Base-by-base conservation (phyloP, 768 basidiomycete genomes). In the Boletus tylopilopsis region DNA sequence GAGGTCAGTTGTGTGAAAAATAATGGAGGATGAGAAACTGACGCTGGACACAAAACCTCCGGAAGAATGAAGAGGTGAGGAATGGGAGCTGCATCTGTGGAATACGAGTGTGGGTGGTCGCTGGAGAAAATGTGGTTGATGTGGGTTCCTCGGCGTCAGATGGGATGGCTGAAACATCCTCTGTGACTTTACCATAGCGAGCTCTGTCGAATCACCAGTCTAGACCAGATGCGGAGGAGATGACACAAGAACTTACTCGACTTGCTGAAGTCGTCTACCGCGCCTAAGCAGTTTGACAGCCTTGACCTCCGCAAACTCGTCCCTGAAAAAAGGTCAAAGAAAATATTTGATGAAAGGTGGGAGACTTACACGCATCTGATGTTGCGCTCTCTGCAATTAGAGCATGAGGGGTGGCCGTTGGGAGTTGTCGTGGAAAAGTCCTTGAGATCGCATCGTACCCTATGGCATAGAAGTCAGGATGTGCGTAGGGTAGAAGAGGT, bases 391-490 rank as follows among this genome's bases (percentile, higher is more conserved):
- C 76, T 82, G 69, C 94, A 96, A 65, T 95, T 95, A 8, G 90
- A 88, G 68, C 94, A 96, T 9, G 81, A 76, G 2, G 75, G 70
- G 18, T 61, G 71, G 29, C 57, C 78, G 73, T 57, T 68, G 68
- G 38, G 70, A 66, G 75, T 64, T n/a, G 74, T 65, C 39, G 77
- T 69, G 34, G 81, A 70, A 45, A 85, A 74, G 68, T 94, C 90
- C 66, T 95, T 94, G 48, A 95, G 79, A 74, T 95, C 93, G 64
- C 93, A 96, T 47, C 90, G 89, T 19, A 96, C 94, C 64, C 90
- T 93, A 61, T 23, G 40, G 42, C 4, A 25, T 19, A 4, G 4
- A 6, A 0, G 11, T 63, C 12, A 60, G 38, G 12, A 16, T 16
- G 16, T n/a, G 21, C n/a, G 6, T 6, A 52, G 25, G 36, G 39